Evolutionary conservation across 2,329 filamentous ascomycete genomes (phyloP).

Genomic region (Nannizziopsis arthrosporioides): DNA sequence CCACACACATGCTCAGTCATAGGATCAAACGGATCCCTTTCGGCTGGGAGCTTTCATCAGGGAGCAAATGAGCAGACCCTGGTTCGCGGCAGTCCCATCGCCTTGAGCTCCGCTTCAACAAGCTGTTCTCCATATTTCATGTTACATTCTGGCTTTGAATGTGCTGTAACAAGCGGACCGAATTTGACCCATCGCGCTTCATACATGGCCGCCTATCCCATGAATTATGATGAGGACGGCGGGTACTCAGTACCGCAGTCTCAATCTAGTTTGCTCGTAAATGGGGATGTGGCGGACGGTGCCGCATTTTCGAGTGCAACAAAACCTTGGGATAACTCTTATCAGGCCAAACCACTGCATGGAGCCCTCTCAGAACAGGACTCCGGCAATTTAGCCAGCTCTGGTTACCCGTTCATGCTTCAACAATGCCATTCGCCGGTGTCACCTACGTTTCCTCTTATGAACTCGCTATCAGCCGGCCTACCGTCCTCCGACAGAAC

Average conservation of each 20-base stretch:
- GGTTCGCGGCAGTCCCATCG: slow-evolving; percentile 1
- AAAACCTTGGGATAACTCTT: slow-evolving; percentile 7
- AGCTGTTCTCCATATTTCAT: neutral
- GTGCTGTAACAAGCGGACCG: slow-evolving; percentile 12
- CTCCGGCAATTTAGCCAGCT: neutral
- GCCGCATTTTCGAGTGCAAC: neutral
- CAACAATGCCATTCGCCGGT: slow-evolving; percentile 16
- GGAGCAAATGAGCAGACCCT: neutral
- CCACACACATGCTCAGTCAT: slow-evolving; percentile 23
- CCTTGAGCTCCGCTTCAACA: neutral
- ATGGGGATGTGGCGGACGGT: slow-evolving; percentile 21
- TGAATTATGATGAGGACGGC: slow-evolving; percentile 28
- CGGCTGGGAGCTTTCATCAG: slow-evolving; percentile 1
- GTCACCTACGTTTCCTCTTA: slow-evolving; percentile 18
- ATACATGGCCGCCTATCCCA: slow-evolving; percentile 18
- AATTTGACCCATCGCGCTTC: slow-evolving; percentile 14
- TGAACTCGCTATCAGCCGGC: slow-evolving; percentile 18
- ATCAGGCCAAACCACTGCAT: neutral
- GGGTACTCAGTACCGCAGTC: slow-evolving; percentile 27
- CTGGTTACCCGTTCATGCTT: slow-evolving; percentile 22
- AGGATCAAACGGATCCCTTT: slow-evolving; percentile 12
- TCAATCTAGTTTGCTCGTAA: slow-evolving; percentile 26
- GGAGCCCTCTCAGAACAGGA: slow-evolving; percentile 6
- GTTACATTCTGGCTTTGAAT: slow-evolving; percentile 21
- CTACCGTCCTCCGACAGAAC: slow-evolving; percentile 24